Base-by-base conservation (phyloP, 768 basidiomycete species). In the Wakefieldia striispora region DNA sequence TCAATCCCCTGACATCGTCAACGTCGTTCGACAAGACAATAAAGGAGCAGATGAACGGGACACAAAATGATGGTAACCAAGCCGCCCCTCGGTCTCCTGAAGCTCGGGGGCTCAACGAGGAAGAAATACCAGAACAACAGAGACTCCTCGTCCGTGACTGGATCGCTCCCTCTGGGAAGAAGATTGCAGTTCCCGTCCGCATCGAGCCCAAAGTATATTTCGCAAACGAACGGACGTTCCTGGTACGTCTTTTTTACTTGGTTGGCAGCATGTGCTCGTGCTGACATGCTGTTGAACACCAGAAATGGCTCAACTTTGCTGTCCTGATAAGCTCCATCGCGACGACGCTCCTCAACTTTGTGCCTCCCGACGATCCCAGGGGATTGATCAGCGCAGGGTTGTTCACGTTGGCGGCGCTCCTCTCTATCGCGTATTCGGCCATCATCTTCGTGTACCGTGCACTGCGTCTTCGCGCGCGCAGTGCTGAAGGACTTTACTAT, bases 141-240 rank as follows among this genome's bases (percentile, higher is more conserved):
- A 77, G 82, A 52, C 65, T 86, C 14, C 63, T 88, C 40, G 80
- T 77, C 45, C 75, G 85, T 47, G 79, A 81, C 50, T 91, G 86
- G 84, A 73, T 66, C 21, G 95, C 95, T 1, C 88, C 91, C 0
- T 70, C 77, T 36, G 95, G 95, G 11, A 97, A 97, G 75, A 78
- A 80, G 56, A 95, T 99, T 49, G 82, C 93, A 0, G 83, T 98
- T 3, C 94, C 95, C 21, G 88, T 99, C n/a, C 81, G 97, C 46
- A 81, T 99, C 40, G 97, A 99, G 68, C 97, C 97, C 24, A 99
- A 99, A 72, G 94, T 97, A 4, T 95, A 95, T 64, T 99, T 97
- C 66, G 97, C 97, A 6, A 85, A 87, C 33, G 95, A 97, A 69
- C 78, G 95, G 53, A 98, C 95, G 13, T 95, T 94, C 78, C 67